phyloP scores from a whole-genome alignment of 441 rosid genomes.

The Gossypium aridum region DNA sequence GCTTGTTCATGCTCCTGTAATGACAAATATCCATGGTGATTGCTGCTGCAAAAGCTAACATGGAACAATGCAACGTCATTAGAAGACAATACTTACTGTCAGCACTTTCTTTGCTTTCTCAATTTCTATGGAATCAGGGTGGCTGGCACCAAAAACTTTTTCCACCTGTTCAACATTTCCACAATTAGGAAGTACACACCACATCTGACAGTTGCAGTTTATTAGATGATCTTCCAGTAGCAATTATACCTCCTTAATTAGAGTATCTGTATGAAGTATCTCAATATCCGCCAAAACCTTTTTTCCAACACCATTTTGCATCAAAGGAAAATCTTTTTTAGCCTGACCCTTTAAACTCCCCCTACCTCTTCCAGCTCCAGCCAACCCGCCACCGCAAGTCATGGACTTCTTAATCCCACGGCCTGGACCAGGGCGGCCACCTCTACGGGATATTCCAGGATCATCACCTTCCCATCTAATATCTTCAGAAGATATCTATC shows the following conservation, averaged over 20 bases:
- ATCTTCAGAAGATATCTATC: conserved; percentile 81
- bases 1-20: conserved; percentile 94
- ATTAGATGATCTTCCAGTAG: conserved; percentile 1
- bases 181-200: conserved; percentile 10
- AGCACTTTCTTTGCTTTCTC: conserved; percentile 92
- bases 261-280: conserved; percentile 83
- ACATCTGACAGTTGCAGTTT: neutral
- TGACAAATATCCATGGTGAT: conserved; percentile 11
- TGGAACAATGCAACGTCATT: neutral
- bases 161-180: conserved; percentile 55
- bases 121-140: conserved; percentile 69
- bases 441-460: conserved; percentile 64
- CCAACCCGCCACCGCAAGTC: conserved; percentile 55
- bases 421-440: conserved; percentile 79
- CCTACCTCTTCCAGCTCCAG: conserved; percentile 78
- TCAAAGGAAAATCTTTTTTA: conserved; percentile 44
- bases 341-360: conserved; percentile 52
- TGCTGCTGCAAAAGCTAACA: neutral
- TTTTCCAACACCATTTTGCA: conserved; percentile 72
- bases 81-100: conserved; percentile 40
- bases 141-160: conserved; percentile 66
- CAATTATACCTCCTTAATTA: conserved; percentile 76
- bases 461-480: conserved; percentile 91
- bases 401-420: conserved; percentile 65
- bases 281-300: conserved; percentile 78